Evolutionary conservation across 257 asterid species (phyloP).

Genomic region (Salvia hispanica): DNA sequence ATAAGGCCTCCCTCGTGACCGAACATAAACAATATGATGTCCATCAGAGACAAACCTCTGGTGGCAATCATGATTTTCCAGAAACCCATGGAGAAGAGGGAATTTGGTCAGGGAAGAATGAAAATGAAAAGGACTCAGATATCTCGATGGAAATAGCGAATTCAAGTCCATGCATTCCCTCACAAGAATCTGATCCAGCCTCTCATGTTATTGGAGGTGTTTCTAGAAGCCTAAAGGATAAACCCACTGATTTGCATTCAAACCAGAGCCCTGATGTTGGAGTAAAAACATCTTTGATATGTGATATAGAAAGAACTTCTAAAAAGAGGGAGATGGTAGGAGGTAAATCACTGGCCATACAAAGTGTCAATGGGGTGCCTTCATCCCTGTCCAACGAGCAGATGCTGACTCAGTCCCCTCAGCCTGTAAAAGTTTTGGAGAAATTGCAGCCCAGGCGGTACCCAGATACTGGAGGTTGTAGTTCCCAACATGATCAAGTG

Average conservation of each 20-base stretch:
- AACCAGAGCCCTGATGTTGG: constrained; percentile 29
- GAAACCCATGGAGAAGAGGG: constrained; percentile 35
- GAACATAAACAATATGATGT: constrained; percentile 40
- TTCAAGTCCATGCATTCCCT: constrained; percentile 31
- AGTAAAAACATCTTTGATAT: constrained; percentile 16
- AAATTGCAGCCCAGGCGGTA: constrained; percentile 47
- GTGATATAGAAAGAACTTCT: constrained; percentile 29
- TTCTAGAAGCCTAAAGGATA: constrained; percentile 24
- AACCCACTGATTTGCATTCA: constrained; percentile 23
- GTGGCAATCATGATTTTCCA: constrained; percentile 30
- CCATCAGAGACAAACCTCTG: constrained; percentile 39
- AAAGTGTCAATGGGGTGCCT: constrained; percentile 22
- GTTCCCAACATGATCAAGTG: constrained; percentile 33
- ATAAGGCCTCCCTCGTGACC: constrained; percentile 42
- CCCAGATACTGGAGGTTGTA: constrained; percentile 35
- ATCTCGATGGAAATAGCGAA: constrained; percentile 34
- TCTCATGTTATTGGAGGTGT: constrained; percentile 29
- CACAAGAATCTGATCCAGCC: constrained; percentile 40
- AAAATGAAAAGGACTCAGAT: constrained; percentile 34
- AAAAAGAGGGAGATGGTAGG: constrained; percentile 27
- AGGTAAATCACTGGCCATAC: constrained; percentile 21
- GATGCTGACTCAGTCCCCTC: constrained; percentile 22
- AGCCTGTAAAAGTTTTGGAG: constrained; percentile 35
- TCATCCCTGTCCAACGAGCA: constrained; percentile 29
- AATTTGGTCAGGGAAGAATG: constrained; percentile 25